Percentiles rank a stretch among this genome's conserved stretches.
Conservation (phyloP, 805 yeast species). For the Suhomyces vadensis region DNA sequence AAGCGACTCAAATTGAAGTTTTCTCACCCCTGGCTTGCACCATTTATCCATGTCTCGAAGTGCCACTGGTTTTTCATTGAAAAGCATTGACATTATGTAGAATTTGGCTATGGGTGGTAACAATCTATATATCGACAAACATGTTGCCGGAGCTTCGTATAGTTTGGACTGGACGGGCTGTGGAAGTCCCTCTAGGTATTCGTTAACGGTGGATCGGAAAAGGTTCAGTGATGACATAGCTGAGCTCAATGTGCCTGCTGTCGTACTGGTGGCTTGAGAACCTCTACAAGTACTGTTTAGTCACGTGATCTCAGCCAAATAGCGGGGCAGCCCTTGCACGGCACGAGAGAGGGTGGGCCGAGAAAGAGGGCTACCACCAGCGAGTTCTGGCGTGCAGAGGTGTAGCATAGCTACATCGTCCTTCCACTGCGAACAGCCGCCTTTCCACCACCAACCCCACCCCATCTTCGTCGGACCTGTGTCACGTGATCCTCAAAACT, state of each 20-base stretch:
- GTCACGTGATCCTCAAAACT: too few relatives aligned
- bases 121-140: constrained; percentile 87
- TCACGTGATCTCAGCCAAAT: too few relatives aligned
- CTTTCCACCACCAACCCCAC: too few relatives aligned
- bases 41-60: constrained; percentile 69
- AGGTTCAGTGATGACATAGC: constrained; percentile 24
- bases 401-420: too few relatives aligned
- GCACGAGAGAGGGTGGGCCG: too few relatives aligned
- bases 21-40: constrained; percentile 63
- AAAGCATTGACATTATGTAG: constrained; percentile 83
- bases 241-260: not conserved
- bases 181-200: constrained; percentile 87
- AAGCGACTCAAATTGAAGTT: constrained; percentile 71
- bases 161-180: constrained; percentile 80
- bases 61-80: constrained; percentile 71
- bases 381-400: too few relatives aligned
- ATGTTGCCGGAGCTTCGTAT: constrained; percentile 85
- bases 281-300: too few relatives aligned
- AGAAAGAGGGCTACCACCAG: too few relatives aligned
- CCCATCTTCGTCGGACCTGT: too few relatives aligned
- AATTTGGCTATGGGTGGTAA: constrained; percentile 89
- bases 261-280: not conserved
- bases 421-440: too few relatives aligned
- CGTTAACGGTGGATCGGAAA: constrained; percentile 76
- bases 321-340: too few relatives aligned